Conservation (phyloP, 148 eudicot genomes). For the Limonium bicolor region DNA sequence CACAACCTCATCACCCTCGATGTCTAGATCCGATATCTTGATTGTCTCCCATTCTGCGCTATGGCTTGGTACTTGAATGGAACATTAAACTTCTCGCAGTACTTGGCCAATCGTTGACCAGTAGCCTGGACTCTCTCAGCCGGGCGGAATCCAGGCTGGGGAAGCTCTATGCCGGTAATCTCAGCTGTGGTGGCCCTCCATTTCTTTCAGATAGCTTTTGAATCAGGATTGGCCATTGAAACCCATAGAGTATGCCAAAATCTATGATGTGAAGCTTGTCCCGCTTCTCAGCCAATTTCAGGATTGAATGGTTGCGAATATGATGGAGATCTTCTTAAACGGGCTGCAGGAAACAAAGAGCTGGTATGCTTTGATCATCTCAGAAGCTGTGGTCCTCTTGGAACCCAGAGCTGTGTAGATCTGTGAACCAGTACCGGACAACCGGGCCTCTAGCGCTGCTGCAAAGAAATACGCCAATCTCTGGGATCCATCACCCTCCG, state of each 20-base stretch:
- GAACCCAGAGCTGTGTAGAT: constrained; percentile 2
- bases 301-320: constrained; percentile 11
- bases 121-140: constrained; percentile 15
- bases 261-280: constrained; percentile 21
- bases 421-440: constrained; percentile 18
- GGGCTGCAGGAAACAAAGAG: constrained; percentile 13
- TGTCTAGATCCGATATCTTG: constrained; percentile 8
- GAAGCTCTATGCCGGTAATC: constrained; percentile 18
- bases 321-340: constrained; percentile 11
- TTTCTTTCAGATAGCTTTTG: constrained; percentile 13
- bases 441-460: constrained; percentile 19
- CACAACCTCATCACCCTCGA: constrained; percentile 8
- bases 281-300: constrained; percentile 10
- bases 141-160: constrained; percentile 15
- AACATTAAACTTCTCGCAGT: constrained; percentile 18
- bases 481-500: constrained; percentile 12
- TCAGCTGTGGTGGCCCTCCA: constrained; percentile 10
- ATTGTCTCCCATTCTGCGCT: constrained; percentile 12
- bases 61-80: constrained; percentile 16
- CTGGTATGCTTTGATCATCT: constrained; percentile 10
- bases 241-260: constrained; percentile 18
- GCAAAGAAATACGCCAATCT: constrained; percentile 16
- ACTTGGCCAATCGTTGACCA: constrained; percentile 16
- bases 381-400: constrained; percentile 2
- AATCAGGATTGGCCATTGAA: constrained; percentile 22